phyloP scores from a whole-genome alignment of 257 asterid species.

The Solanum okadae region DNA sequence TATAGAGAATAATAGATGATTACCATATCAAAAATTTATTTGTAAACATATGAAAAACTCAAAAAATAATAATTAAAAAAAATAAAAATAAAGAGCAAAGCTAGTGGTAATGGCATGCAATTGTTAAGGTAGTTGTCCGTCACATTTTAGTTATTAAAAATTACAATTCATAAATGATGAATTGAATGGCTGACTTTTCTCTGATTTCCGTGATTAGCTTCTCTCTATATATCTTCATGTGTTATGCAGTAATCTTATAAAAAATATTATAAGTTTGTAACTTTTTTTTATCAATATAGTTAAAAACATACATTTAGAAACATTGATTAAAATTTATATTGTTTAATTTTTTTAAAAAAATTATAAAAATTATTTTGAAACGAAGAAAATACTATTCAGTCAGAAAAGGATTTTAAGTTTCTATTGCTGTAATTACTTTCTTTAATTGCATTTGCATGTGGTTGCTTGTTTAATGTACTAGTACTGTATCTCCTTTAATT shows the following conservation, averaged over 20 bases:
- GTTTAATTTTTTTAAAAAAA: too few species aligned
- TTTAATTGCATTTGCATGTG: slow-evolving; percentile 2
- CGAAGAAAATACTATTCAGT: not conserved
- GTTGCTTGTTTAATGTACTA: not conserved
- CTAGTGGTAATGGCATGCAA: not conserved
- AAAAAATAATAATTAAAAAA: not conserved
- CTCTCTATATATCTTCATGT: not conserved
- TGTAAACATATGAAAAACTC: not conserved
- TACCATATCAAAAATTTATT: not conserved
- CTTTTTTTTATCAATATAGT: not conserved
- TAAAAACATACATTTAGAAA: not conserved
- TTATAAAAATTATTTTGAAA: too few species aligned
- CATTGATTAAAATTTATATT: not conserved
- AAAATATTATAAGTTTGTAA: too few species aligned
- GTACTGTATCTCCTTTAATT: not conserved
- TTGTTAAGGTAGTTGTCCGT: not conserved
- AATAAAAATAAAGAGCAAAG: not conserved
- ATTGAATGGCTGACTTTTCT: not conserved
- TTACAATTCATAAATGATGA: not conserved
- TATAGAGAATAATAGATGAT: not conserved
- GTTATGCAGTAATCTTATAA: not conserved
- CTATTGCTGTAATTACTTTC: not conserved
- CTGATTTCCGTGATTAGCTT: not conserved
- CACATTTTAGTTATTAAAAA: not conserved
- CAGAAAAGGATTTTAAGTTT: not conserved